Base-by-base conservation (phyloP, 2,329 filamentous ascomycete species). In the Dactylellina cionopaga region DNA sequence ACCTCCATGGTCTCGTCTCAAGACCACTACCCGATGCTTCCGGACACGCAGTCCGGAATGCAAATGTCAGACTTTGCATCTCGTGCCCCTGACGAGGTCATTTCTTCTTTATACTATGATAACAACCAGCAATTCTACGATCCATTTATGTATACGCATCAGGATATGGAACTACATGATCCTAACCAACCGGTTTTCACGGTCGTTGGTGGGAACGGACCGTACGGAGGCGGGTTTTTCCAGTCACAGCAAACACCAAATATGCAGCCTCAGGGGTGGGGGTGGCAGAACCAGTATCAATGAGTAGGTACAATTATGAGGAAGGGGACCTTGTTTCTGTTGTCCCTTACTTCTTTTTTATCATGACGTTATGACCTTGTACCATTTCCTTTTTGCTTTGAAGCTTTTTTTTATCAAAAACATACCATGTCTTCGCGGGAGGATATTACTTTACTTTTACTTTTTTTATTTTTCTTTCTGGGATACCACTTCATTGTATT, bases 151-250 rank as follows among this genome's bases (percentile, higher is more conserved):
- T 71, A 71, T 39, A 51, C 58, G 7, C 66, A 71, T 59, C 66
- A 71, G 51, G 66, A 71, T 35, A 64, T 71, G 66, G 66, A 71
- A 44, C 37, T 71, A 13, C 58, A 71, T 71, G 66, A 71, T 63
- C 66, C 66, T 0, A 71, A 64, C 22, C 66, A 71, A 24, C 43
- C 66, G 9, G 66, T 71, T 13, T 71, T 44, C 31, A 71, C 58
- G 7, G 51, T 71, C n/a, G 66, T 71, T n/a, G 66, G 66, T 17
- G 49, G 46, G 5, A 56, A 44, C 19, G 51, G 15, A 35, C 33
- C 51, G 11, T 71, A 71, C 22, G 66, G 58, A 13, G 51, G 59
- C 24, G 66, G 58, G 13, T 64, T 52, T 46, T 71, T 71, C 66
- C 66, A 64, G 25, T 54, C 66, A 15, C 41, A 49, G n/a, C 65